A percentile compares a stretch with the other conserved stretches of the same genome.
Conservation (phyloP, 1,284 basidiomycete species). For the Mixia osmundae region DNA sequence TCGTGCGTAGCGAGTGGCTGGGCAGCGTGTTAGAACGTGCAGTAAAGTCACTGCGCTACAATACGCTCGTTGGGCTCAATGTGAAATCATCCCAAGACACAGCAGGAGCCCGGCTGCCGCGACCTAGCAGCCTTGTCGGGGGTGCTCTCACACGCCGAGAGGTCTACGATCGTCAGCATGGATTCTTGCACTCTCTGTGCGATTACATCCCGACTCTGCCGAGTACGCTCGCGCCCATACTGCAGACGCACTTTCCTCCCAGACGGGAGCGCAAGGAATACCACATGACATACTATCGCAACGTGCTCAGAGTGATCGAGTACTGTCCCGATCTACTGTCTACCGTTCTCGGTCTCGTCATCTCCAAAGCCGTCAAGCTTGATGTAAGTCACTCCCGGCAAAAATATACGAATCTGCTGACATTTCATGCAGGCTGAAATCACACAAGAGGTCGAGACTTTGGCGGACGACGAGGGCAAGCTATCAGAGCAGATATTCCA, state of each 20-base stretch:
- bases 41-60: conserved; percentile 55
- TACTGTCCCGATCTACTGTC: conserved; percentile 81
- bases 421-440: conserved; percentile 53
- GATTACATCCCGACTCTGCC: conserved; percentile 73
- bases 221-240: conserved; percentile 57
- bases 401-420: not conserved
- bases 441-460: conserved; percentile 78
- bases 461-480: conserved; percentile 42
- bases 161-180: conserved; percentile 69
- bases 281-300: conserved; percentile 80
- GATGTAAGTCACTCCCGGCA: conserved; percentile 42
- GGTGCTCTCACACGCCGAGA: conserved; percentile 47
- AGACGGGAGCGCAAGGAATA: conserved; percentile 61
- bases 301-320: conserved; percentile 55
- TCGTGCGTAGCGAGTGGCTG: conserved; percentile 80
- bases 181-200: conserved; percentile 58
- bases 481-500: conserved; percentile 12
- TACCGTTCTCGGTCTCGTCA: conserved; percentile 55
- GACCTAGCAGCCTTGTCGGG: not conserved
- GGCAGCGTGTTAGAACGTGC: conserved; percentile 56
- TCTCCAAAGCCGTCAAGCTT: conserved; percentile 80
- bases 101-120: conserved; percentile 7
- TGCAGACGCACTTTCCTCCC: conserved; percentile 69
- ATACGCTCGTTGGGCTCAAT: not conserved
- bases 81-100: not conserved